Evolutionary conservation across 345 rosid species (phyloP).

Genomic region (Ailanthus altissimus): DNA sequence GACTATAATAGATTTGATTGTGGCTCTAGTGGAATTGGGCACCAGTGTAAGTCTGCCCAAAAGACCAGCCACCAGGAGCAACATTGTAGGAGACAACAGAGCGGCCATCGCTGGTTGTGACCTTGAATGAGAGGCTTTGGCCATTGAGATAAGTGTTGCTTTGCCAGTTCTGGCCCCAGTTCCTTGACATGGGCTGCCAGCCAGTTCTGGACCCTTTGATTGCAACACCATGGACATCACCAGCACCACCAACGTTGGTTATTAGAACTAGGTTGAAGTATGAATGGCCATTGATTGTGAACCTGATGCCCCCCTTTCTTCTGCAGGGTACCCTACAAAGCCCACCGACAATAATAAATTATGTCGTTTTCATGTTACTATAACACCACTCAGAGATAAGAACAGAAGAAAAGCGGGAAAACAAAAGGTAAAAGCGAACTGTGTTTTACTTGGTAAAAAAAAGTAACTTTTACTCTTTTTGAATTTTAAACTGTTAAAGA

Average conservation of each 20-base stretch:
- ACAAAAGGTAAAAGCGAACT: neutral
- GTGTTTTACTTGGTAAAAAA: no score
- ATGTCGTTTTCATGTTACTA: neutral
- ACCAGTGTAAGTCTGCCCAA: conserved; percentile 75
- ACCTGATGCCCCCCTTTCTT: conserved; percentile 71
- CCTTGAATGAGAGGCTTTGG: conserved; percentile 71
- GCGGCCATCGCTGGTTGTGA: conserved; percentile 73
- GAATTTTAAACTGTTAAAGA: no score
- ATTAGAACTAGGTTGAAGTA: conserved; percentile 76
- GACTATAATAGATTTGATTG: neutral
- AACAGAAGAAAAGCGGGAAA: neutral
- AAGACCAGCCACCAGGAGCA: conserved; percentile 73
- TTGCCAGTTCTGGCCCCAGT: conserved; percentile 94
- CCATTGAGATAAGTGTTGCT: conserved; percentile 69
- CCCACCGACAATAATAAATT: neutral
- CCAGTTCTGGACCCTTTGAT: conserved; percentile 71
- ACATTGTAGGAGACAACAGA: conserved; percentile 57
- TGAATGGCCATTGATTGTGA: conserved; percentile 78
- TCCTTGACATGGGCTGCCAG: conserved; percentile 79
- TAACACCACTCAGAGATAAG: neutral
- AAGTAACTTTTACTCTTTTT: no score
- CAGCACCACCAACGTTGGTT: conserved; percentile 83
- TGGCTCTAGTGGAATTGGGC: conserved; percentile 44
- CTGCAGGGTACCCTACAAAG: conserved; percentile 60
- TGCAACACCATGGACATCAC: conserved; percentile 62